Evolutionary conservation across 148 eudicot species (phyloP), one percentile per base, ranked within the genome.

Genomic region (Spergularia marina): DNA sequence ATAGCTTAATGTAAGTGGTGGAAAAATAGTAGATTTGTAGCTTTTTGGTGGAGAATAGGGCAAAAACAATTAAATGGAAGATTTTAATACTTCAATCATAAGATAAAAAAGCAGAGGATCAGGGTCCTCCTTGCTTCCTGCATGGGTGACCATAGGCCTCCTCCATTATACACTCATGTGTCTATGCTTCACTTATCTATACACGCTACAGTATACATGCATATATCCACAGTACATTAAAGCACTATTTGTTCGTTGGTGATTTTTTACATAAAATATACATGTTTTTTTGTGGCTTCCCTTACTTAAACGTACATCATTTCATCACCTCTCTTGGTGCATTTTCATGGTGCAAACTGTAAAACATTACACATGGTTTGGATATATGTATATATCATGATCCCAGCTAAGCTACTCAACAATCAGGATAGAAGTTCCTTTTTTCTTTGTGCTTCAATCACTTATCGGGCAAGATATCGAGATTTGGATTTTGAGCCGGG

Each of bases 121-220:
- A 14, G 82, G 82, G 82, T 62, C 82, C 82, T 75, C 23, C 36
- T 54, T 80, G 82, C 56, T 80, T 70, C 82, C 79, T 64, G 30
- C 66, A 44, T 60, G 64, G 75, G 53, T 44, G 78, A 80, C 71
- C 74, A 75, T 74, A 53, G 78, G 51, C 70, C 82, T 73, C 44
- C 53, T 16, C 62, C 73, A 67, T 66, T 17, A 73, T 58, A 65
- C 21, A 23, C 44, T 79, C 82, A 78, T 78, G 71, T 72, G 81
- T 72, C 4, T 20, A 70, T 61, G 75, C 70, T 77, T 70, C 65
- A 49, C 44, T 65, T 44, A 44, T 16, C n/a, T 36, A n/a, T 6
- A 11, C 17, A 76, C 21, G 52, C 15, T 12, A 44, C 40, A 56
- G 13, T 21, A 57, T 44, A 59, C 10, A 21, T 51, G 13, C 15